Percentiles rank a stretch among this genome's conserved stretches.
phyloP scores from a whole-genome alignment of 2,329 filamentous ascomycete genomes.

The Grosmannia huntii region DNA sequence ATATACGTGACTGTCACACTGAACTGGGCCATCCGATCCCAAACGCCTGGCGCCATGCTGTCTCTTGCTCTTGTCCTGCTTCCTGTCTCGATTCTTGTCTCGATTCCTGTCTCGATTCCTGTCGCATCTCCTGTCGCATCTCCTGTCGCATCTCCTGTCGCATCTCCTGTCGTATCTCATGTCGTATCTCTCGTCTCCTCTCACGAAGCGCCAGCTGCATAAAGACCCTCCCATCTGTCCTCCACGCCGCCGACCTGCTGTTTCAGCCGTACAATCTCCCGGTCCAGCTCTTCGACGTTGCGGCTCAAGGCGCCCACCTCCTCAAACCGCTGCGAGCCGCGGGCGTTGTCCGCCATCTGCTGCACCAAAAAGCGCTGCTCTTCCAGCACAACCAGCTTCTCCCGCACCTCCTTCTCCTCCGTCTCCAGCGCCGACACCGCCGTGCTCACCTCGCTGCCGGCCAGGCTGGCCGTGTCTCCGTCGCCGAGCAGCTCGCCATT shows the following conservation, averaged over 20 bases:
- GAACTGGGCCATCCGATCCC: not conserved
- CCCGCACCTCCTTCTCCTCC: conserved; percentile 72
- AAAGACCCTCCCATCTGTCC: conserved; percentile 40
- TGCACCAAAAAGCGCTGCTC: conserved; percentile 85
- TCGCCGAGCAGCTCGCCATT: conserved; percentile 30
- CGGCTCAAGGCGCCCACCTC: conserved; percentile 68
- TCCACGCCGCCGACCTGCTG: conserved; percentile 56
- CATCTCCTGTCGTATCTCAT: not conserved
- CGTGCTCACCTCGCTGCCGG: conserved; percentile 36
- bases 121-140: too few relatives aligned
- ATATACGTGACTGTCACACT: not conserved
- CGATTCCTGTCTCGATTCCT: too few relatives aligned
- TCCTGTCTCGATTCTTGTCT: too few relatives aligned
- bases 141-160: not conserved
- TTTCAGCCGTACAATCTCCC: conserved; percentile 59
- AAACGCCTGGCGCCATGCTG: not conserved
- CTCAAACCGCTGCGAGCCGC: conserved; percentile 67
- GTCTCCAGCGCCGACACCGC: conserved; percentile 52
- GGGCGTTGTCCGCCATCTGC: conserved; percentile 70
- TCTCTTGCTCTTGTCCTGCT: not conserved
- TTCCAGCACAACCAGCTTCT: conserved; percentile 71
- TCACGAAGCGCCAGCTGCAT: conserved; percentile 17
- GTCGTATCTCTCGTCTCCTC: too few relatives aligned
- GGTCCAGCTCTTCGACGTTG: conserved; percentile 71
- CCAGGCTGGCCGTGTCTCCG: conserved; percentile 36